Percentiles rank a stretch among this genome's conserved stretches.
Conservation (phyloP, 805 yeast genomes). For the Metschnikowia chrysomelidarum region DNA sequence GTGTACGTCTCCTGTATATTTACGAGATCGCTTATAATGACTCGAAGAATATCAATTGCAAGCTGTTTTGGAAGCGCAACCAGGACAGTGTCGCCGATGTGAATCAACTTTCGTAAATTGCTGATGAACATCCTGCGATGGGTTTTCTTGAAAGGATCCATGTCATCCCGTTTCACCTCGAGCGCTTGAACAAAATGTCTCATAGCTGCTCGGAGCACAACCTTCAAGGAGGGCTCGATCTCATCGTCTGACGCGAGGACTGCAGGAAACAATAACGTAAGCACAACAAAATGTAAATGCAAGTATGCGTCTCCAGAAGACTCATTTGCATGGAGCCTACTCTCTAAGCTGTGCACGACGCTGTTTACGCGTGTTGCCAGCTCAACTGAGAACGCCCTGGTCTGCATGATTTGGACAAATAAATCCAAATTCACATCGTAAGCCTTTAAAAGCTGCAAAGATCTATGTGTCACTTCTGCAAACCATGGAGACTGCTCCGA, state of each 20-base stretch:
- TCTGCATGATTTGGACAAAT: neutral
- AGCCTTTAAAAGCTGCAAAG: neutral
- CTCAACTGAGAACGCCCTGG: neutral
- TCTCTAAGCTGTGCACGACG: neutral
- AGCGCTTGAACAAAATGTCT: neutral
- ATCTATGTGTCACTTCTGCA: neutral
- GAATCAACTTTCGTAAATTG: too few relatives aligned
- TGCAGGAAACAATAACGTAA: neutral
- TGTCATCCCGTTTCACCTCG: too few relatives aligned
- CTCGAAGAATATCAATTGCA: too few relatives aligned
- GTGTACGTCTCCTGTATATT: too few relatives aligned
- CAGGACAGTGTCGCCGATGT: too few relatives aligned
- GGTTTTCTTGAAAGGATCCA: too few relatives aligned
- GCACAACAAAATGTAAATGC: conserved; percentile 1
- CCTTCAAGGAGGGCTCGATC: neutral
- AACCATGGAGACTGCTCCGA: conserved; percentile 1
- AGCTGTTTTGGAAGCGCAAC: too few relatives aligned
- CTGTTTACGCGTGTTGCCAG: too few relatives aligned
- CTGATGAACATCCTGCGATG: too few relatives aligned
- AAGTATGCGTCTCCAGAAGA: neutral
- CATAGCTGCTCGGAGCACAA: neutral
- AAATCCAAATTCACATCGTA: neutral
- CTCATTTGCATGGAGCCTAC: neutral
- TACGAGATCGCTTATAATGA: too few relatives aligned
- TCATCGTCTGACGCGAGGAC: neutral